Evolutionary conservation across 768 basidiomycete genomes (phyloP), one percentile per base, ranked within the genome.

Genomic region (Tubosaeta sp.): DNA sequence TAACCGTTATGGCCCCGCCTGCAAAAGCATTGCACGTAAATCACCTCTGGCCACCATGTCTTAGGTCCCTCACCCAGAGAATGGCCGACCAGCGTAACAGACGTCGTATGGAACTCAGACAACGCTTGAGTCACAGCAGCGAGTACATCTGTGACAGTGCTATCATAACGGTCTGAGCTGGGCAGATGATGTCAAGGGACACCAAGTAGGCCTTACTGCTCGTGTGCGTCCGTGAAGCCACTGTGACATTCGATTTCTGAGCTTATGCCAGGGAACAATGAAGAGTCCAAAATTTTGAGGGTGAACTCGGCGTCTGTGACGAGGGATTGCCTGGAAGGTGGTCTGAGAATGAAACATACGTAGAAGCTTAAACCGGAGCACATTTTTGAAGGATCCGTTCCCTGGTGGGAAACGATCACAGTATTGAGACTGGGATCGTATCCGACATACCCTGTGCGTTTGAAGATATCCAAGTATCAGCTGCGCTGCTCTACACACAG

Each of bases 191-290:
- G 22, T 22, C 22, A 22, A 22, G 22, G 17, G 49, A 42, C 13
- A n/a, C 52, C 19, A 41, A n/a, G 38, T 2, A 34, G 34, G 11
- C 14, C 72, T 29, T 59, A 82, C 81, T 46, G 54, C 5, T 75
- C 71, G 5, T 84, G 82, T 5, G 68, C 72, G 2, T 59, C 57
- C 11, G 50, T 60, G 55, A 84, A 84, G 1, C 83, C 83, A 27
- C 51, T 53, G 53, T 84, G 82, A 4, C 70, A 73, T 55, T 72
- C 12, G 2, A 83, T 66, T 10, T 57, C 48, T 6, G 74, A 71
- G 39, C 61, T 60, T 6, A 84, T 46, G 3, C 79, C 79, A 0
- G 80, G 80, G 68, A 84, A 84, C 9, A 81, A 70, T 1, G 68
- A 57, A 0, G 74, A 17, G 52, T 76, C 48, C 41, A 79, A 58